These are phyloP conservation scores for Posidonia oceanica DNA, from an alignment of 116 monocot genomes.

Conservation along the genomic window DNA sequence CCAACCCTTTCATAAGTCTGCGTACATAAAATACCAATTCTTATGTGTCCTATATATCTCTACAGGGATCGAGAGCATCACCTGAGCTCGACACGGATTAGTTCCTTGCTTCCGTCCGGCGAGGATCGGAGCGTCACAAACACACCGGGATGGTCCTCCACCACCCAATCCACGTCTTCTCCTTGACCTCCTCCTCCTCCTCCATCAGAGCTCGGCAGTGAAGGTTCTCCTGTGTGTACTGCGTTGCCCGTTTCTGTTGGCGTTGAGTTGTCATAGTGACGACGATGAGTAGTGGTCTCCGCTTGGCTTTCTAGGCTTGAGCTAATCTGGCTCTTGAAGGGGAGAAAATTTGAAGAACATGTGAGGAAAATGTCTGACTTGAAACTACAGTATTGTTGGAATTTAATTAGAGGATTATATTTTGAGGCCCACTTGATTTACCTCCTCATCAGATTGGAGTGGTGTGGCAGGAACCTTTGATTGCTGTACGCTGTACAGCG, in stretches of 20 bases:
- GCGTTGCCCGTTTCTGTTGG: background rate
- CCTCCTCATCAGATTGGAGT: background rate
- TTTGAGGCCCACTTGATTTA: background rate
- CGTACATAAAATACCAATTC: too few relatives aligned
- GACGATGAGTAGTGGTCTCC: background rate
- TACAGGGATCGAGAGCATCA: background rate
- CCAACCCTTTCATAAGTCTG: background rate
- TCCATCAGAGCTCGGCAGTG: background rate
- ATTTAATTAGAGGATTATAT: background rate
- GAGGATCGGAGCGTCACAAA: constrained; percentile 7
- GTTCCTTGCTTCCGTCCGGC: constrained; percentile 9
- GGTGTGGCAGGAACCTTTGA: background rate
- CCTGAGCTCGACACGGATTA: constrained; percentile 15
- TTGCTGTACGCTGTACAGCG: constrained; percentile 5
- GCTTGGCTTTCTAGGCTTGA: constrained; percentile 1
- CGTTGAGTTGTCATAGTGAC: background rate
- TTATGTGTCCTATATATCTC: too few relatives aligned
- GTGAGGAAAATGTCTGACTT: too few relatives aligned
- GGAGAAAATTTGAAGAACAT: background rate
- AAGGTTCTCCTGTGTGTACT: background rate
- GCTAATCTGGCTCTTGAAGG: background rate
- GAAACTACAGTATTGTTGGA: too few relatives aligned
- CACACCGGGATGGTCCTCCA: constrained; percentile 22
- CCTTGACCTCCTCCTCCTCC: background rate
- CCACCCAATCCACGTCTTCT: constrained; percentile 5